A percentile compares a stretch with the other conserved stretches of the same genome.
phyloP scores from a whole-genome alignment of 305 asterid species.

The Fraxinus floribunda region DNA sequence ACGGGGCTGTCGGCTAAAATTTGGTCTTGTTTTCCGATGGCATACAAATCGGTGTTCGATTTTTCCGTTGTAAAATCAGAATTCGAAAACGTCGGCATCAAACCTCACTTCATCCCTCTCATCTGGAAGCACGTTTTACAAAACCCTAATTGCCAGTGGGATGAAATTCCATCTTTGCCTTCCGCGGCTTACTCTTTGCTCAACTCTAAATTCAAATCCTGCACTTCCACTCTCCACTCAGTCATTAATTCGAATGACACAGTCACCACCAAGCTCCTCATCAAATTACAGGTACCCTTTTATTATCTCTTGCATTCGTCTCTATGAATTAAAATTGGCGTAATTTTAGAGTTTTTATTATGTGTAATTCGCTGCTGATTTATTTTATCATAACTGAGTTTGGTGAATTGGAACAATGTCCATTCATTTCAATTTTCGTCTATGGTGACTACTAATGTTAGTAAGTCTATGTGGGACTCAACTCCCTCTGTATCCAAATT shows the following conservation, averaged over 20 bases:
- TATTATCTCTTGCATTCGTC: neutral
- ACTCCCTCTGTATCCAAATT: neutral
- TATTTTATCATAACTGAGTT: neutral
- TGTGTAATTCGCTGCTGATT: neutral
- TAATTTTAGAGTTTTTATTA: neutral
- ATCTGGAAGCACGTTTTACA: slow-evolving; percentile 84
- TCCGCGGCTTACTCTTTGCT: slow-evolving; percentile 70
- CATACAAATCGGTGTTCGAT: slow-evolving; percentile 71
- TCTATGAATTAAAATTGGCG: neutral
- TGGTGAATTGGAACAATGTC: neutral
- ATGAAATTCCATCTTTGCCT: slow-evolving; percentile 81
- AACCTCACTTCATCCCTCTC: slow-evolving; percentile 65
- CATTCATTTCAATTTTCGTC: neutral
- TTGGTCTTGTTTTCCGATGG: slow-evolving; percentile 29
- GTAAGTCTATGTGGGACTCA: neutral
- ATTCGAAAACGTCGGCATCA: slow-evolving; percentile 65
- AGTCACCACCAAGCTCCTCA: slow-evolving; percentile 91
- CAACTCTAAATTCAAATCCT: slow-evolving; percentile 61
- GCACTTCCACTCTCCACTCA: slow-evolving; percentile 66
- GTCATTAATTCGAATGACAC: slow-evolving; percentile 65
- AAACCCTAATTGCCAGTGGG: slow-evolving; percentile 74
- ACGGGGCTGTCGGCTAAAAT: neutral
- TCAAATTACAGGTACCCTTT: slow-evolving; percentile 62
- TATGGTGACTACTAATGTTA: neutral
- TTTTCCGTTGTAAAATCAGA: slow-evolving; percentile 58